Evolutionary conservation across 176 grass and related monocot species (phyloP).

Genomic region (Eremochloa ophiuroides): DNA sequence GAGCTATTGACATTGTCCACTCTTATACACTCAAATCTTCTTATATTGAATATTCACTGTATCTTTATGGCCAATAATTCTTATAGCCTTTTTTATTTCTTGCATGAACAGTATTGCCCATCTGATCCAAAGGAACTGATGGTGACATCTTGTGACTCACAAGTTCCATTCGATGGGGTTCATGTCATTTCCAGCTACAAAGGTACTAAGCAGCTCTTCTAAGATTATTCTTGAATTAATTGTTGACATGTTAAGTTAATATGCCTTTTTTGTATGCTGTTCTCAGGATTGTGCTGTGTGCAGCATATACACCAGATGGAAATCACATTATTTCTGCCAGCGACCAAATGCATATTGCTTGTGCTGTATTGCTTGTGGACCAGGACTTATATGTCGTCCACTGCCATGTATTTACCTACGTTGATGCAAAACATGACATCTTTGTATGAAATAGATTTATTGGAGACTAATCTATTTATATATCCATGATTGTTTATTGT

Average conservation of each 20-base stretch:
- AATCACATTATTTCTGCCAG: too few relatives aligned
- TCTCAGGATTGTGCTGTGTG: slow-evolving; percentile 57
- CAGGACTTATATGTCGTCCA: too few relatives aligned
- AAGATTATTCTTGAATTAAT: neutral
- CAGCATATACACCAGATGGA: too few relatives aligned
- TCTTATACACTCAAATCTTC: neutral
- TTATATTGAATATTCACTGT: neutral
- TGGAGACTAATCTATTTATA: too few relatives aligned
- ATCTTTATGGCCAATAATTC: neutral
- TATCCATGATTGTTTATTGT: too few relatives aligned
- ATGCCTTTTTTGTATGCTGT: neutral
- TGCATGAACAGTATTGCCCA: slow-evolving; percentile 71
- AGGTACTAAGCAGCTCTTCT: slow-evolving; percentile 36
- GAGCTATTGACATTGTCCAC: neutral
- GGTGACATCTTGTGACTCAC: slow-evolving; percentile 82
- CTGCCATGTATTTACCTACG: too few relatives aligned
- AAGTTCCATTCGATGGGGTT: slow-evolving; percentile 72
- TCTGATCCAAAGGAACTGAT: slow-evolving; percentile 69
- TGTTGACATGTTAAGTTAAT: slow-evolving; percentile 7
- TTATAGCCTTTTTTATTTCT: slow-evolving; percentile 6
- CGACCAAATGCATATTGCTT: too few relatives aligned
- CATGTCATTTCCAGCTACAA: slow-evolving; percentile 74
- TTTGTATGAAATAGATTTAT: too few relatives aligned
- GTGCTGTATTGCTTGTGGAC: too few relatives aligned
- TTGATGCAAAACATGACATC: too few relatives aligned